These are phyloP conservation scores for Diaporthe sp. DNA, from an alignment of 2,329 filamentous ascomycete species.

Conservation along the genomic window DNA sequence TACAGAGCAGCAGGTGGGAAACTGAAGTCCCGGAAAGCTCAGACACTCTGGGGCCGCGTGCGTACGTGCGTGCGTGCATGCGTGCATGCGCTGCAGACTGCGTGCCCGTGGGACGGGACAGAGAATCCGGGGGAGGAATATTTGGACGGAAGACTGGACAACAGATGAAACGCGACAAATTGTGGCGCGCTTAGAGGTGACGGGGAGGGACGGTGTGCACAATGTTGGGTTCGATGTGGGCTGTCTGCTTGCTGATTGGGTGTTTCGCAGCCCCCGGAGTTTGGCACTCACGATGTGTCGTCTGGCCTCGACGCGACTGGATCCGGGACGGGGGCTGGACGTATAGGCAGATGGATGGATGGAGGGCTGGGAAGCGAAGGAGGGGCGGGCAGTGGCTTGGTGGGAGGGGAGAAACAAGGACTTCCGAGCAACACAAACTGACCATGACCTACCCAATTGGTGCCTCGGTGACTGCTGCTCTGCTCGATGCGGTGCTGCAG, in stretches of 20 bases:
- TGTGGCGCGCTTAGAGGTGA: not conserved
- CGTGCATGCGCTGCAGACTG: not conserved
- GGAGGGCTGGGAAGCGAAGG: not conserved
- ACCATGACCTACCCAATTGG: constrained; percentile 11
- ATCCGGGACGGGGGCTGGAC: not conserved
- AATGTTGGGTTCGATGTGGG: not conserved
- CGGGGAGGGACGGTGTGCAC: not conserved
- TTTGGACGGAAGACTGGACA: constrained; percentile 7
- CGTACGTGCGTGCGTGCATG: not conserved
- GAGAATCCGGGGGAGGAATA: not conserved
- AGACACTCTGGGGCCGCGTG: constrained; percentile 6
- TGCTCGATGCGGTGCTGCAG: not conserved
- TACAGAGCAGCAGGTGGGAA: not conserved
- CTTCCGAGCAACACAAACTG: not conserved
- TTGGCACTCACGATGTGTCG: constrained; percentile 21
- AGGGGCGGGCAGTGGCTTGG: not conserved
- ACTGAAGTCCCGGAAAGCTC: not conserved
- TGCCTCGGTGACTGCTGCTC: constrained; percentile 1
- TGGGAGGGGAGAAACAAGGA: not conserved
- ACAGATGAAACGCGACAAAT: constrained; percentile 12
- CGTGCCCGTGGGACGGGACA: constrained; percentile 3
- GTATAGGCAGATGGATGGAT: not conserved
- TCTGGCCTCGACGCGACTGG: constrained; percentile 5
- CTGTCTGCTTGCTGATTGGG: constrained; percentile 6
- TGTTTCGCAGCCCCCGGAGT: constrained; percentile 13